Evolutionary conservation across 371 early-diverging fungal genomes (phyloP), one percentile per base, ranked within the genome.

Genomic region (Saksenaea vasiformis): DNA sequence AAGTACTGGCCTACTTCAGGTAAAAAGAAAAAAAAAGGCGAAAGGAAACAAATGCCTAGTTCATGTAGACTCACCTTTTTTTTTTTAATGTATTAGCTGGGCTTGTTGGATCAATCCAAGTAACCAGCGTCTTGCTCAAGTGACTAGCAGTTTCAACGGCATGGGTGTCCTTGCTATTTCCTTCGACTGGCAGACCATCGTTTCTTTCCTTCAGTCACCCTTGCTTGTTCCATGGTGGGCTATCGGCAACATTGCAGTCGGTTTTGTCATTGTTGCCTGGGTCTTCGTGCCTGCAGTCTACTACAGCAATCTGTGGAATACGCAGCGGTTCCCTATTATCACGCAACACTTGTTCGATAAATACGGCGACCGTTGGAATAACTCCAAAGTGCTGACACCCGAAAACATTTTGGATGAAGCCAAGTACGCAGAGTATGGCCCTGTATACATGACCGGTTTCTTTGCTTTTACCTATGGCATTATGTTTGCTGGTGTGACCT

Each of bases 131-230:
- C 35, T 85, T 36, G 75, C 82, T 66, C 87, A 89, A 66, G 65
- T 90, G 0, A 85, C 91, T 22, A 84, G 87, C 17, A 85, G 87
- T 38, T 72, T 72, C 41, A 80, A 77, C 55, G 93, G 90, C 17
- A 73, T 92, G 37, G 91, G 91, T 22, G 79, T 92, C 54, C 75
- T 87, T 7, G 78, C 90, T 22, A 69, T 92, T 19, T 82, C 90
- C 5, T 79, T 95, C 28, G 92, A 87, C 79, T 95, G 91, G 95
- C 85, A 83, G 38, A 89, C 90, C 22, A 80, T 91, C 63, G 70
- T 74, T 3, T 75, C 83, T 34, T 90, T 84, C 74, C 69, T 90
- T 43, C 76, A 75, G n/a, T 86, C 88, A 26, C 92, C 91, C n/a
- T 75, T 90, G 26, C 81, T 89, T 28, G 87, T 87, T 19, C 93